These are phyloP conservation scores for Globomyces pollinis-pini DNA, from an alignment of 192 early-diverging fungal genomes.

Conservation along the genomic window DNA sequence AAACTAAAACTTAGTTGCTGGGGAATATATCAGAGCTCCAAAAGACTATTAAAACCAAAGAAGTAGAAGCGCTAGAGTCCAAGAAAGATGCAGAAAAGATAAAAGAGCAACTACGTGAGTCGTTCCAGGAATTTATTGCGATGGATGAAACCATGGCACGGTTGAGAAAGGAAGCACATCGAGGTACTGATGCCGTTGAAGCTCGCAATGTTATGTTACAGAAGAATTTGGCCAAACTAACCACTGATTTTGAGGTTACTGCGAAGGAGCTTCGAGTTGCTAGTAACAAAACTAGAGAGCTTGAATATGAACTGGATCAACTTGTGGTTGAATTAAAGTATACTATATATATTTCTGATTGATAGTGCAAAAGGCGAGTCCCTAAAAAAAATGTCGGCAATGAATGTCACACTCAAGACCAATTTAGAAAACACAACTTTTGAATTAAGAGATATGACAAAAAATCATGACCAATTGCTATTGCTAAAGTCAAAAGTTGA, in stretches of 20 bases:
- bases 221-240: constrained; percentile 42
- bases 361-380: constrained; percentile 35
- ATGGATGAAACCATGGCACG: constrained; percentile 42
- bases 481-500: constrained; percentile 10
- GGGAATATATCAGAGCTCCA: constrained; percentile 29
- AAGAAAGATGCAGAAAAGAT: constrained; percentile 22
- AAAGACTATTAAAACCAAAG: constrained; percentile 14
- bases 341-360: too few relatives aligned
- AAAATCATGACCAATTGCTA: constrained; percentile 8
- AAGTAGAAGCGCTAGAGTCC: constrained; percentile 19
- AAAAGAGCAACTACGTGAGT: constrained; percentile 39
- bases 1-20: constrained; percentile 20
- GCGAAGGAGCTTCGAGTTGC: constrained; percentile 34
- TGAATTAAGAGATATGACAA: constrained; percentile 24
- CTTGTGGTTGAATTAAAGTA: constrained; percentile 45
- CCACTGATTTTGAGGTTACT: constrained; percentile 41
- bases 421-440: constrained; percentile 27
- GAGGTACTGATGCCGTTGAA: constrained; percentile 38
- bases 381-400: constrained; percentile 25
- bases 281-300: constrained; percentile 27
- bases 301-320: constrained; percentile 50
- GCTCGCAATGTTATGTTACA: constrained; percentile 43
- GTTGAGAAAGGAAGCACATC: constrained; percentile 39
- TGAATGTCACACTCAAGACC: constrained; percentile 20
- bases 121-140: constrained; percentile 45